phyloP scores from a whole-genome alignment of 2,329 filamentous ascomycete genomes.

The Sporothrix inflata region DNA sequence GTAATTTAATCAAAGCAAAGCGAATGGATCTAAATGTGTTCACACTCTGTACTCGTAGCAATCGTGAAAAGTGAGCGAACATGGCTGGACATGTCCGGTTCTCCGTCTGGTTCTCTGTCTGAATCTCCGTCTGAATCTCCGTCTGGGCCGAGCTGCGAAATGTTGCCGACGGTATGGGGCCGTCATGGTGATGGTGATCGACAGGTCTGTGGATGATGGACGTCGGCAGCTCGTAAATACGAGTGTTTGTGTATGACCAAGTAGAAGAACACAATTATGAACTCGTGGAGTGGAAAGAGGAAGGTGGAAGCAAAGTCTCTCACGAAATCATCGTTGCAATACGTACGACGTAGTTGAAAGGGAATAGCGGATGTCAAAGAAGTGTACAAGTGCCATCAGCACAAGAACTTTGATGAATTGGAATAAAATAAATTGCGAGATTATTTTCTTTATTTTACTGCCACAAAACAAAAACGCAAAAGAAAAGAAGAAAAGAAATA shows the following conservation, averaged over 20 bases:
- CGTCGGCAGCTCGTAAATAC: conserved; percentile 12
- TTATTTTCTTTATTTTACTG: too few relatives aligned
- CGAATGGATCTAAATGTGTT: neutral
- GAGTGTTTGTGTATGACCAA: neutral
- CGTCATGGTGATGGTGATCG: neutral
- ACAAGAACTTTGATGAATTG: too few relatives aligned
- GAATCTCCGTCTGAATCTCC: neutral
- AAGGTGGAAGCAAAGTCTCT: neutral
- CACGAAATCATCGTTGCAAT: too few relatives aligned
- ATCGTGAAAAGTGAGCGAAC: too few relatives aligned
- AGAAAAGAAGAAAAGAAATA: too few relatives aligned
- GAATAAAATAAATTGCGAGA: too few relatives aligned
- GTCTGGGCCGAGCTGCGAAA: neutral
- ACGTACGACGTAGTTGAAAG: too few relatives aligned
- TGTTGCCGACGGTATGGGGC: neutral
- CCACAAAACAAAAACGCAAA: too few relatives aligned
- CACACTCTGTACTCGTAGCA: too few relatives aligned
- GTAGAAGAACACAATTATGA: neutral
- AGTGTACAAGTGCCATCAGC: too few relatives aligned
- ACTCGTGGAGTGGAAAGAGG: neutral
- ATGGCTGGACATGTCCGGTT: neutral
- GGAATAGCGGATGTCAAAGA: neutral
- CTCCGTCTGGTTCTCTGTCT: too few relatives aligned
- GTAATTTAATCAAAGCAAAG: neutral
- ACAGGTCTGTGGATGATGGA: neutral